Conservation (phyloP, 1,284 basidiomycete species). For the Cryptococcus sp. region DNA sequence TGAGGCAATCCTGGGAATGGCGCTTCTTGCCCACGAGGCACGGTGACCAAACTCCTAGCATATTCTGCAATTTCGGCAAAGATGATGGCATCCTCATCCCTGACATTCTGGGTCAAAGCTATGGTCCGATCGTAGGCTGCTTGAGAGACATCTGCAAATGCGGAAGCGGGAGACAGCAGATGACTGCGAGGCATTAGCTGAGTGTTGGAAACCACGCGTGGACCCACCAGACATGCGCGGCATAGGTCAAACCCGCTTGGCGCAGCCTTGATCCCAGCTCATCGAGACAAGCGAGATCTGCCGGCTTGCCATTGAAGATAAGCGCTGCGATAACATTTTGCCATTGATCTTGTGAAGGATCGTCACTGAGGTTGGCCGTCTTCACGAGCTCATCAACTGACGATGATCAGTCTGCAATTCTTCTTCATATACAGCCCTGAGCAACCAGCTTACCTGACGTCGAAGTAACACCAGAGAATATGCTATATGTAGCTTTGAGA, state of each 20-base stretch:
- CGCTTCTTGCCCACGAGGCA: constrained; percentile 74
- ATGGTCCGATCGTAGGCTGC: constrained; percentile 34
- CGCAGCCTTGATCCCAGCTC: constrained; percentile 79
- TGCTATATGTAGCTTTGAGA: constrained; percentile 73
- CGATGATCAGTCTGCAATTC: constrained; percentile 2
- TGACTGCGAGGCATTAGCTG: constrained; percentile 56
- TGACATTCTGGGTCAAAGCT: constrained; percentile 28
- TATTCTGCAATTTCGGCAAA: constrained; percentile 92
- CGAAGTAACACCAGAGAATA: constrained; percentile 69
- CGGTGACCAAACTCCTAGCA: constrained; percentile 68
- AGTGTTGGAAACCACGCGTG: constrained; percentile 2
- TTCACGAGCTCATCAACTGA: constrained; percentile 30
- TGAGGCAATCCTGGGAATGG: constrained; percentile 75
- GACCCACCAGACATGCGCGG: constrained; percentile 82
- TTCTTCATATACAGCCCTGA: neutral
- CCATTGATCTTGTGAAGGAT: constrained; percentile 59
- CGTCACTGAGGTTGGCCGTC: constrained; percentile 32
- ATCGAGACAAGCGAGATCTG: constrained; percentile 67
- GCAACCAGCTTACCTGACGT: constrained; percentile 57
- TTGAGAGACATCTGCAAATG: constrained; percentile 57
- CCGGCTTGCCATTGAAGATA: constrained; percentile 62
- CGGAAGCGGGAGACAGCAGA: constrained; percentile 77
- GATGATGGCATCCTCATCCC: constrained; percentile 63
- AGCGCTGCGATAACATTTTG: constrained; percentile 81
- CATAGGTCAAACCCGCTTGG: constrained; percentile 69